Percentiles rank a stretch among this genome's conserved stretches.
phyloP scores from a whole-genome alignment of 495 filamentous ascomycete genomes.

The Bacidia rubella region DNA sequence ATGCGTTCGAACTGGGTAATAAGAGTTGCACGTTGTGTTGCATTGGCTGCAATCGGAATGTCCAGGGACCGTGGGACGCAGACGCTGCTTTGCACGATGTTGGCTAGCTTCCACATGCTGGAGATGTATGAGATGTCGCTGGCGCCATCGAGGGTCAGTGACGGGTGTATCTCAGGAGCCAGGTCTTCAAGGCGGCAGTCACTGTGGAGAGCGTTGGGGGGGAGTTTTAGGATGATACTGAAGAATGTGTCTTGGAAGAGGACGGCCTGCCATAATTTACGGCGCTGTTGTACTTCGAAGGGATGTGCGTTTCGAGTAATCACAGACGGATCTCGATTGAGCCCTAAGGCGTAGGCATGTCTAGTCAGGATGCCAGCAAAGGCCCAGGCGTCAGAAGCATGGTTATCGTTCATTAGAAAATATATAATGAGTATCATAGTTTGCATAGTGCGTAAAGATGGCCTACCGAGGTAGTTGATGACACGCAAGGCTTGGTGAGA shows the following conservation, averaged over 20 bases:
- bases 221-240: conserved; percentile 58
- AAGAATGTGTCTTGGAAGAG: conserved; percentile 65
- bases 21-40: conserved; percentile 45
- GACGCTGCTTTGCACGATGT: conserved; percentile 54
- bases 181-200: conserved; percentile 58
- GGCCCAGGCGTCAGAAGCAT: conserved; percentile 60
- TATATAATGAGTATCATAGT: conserved; percentile 63
- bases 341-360: conserved; percentile 62
- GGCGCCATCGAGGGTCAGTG: conserved; percentile 33
- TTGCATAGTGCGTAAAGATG: conserved; percentile 52
- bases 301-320: conserved; percentile 41
- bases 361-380: conserved; percentile 57
- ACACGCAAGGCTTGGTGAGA: conserved; percentile 56
- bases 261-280: conserved; percentile 64
- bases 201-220: conserved; percentile 56
- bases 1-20: conserved; percentile 47
- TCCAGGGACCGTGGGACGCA: conserved; percentile 53
- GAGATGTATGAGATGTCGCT: conserved; percentile 54
- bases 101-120: conserved; percentile 58
- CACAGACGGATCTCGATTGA: conserved; percentile 61
- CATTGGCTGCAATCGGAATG: conserved; percentile 45
- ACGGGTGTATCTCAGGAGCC: conserved; percentile 30
- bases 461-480: conserved; percentile 53
- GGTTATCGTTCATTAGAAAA: conserved; percentile 67
- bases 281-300: conserved; percentile 54